Evolutionary conservation across 1,284 basidiomycete genomes (phyloP).

Genomic region (Cryptococcus sp.): DNA sequence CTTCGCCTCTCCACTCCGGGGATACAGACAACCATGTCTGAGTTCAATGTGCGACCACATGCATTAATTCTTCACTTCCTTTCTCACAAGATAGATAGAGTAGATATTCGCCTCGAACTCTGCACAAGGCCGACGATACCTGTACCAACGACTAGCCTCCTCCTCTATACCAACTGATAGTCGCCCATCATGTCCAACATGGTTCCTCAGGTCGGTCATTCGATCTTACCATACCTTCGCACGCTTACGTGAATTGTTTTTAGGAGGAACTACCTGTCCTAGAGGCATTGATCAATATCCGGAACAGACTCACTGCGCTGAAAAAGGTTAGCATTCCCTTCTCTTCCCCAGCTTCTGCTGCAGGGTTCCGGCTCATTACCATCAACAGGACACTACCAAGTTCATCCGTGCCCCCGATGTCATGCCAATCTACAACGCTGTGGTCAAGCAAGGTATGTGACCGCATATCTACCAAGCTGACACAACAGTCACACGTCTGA

Average conservation of each 20-base stretch:
- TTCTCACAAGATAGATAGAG: not conserved
- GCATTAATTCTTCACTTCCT: conserved; percentile 1
- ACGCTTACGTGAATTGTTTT: not conserved
- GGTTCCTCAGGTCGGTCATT: conserved; percentile 48
- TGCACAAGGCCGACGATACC: no score
- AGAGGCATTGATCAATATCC: conserved; percentile 92
- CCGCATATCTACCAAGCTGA: not conserved
- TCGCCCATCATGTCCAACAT: conserved; percentile 37
- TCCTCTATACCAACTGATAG: no score
- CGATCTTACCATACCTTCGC: not conserved
- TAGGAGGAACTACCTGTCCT: conserved; percentile 81
- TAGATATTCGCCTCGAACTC: no score
- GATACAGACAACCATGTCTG: not conserved
- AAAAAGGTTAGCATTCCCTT: conserved; percentile 56
- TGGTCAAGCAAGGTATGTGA: conserved; percentile 84
- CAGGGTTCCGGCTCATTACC: not conserved
- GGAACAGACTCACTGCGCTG: conserved; percentile 68
- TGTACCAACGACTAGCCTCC: no score
- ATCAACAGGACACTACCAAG: conserved; percentile 68
- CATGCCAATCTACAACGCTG: conserved; percentile 86
- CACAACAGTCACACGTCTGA: conserved; percentile 78
- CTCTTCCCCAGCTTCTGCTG: not conserved
- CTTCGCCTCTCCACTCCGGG: not conserved
- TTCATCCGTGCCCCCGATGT: conserved; percentile 93
- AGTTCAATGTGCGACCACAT: not conserved